Evolutionary conservation across 768 basidiomycete species (phyloP).

Genomic region (Boletus subcaerulescens): DNA sequence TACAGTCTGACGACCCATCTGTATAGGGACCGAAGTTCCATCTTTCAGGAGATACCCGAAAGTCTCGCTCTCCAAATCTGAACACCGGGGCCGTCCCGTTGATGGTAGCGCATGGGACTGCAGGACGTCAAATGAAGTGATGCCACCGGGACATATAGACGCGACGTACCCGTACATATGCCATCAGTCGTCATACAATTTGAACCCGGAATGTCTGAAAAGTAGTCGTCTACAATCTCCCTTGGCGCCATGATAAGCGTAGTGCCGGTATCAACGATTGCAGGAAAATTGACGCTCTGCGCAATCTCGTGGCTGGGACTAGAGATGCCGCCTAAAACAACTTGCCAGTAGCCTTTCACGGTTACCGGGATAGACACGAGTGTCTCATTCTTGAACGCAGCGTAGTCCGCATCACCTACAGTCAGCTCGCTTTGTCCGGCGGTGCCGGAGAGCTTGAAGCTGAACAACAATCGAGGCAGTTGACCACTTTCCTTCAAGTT

Average conservation of each 20-base stretch:
- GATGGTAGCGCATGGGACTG: constrained; percentile 20
- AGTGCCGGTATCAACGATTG: constrained; percentile 35
- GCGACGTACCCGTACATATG: constrained; percentile 31
- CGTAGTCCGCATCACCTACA: constrained; percentile 38
- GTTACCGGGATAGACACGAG: constrained; percentile 37
- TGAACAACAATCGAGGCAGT: constrained; percentile 27
- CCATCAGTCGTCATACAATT: constrained; percentile 5
- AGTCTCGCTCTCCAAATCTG: constrained; percentile 35
- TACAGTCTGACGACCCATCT: constrained; percentile 23
- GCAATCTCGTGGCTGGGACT: not conserved
- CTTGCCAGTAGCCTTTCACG: constrained; percentile 35
- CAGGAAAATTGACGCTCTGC: not conserved
- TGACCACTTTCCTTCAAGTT: constrained; percentile 36
- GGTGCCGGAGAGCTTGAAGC: constrained; percentile 42
- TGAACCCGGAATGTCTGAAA: constrained; percentile 23
- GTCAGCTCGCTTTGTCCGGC: constrained; percentile 13
- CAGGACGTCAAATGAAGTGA: not conserved
- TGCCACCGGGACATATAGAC: not conserved
- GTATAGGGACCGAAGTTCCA: constrained; percentile 39
- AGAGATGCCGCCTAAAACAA: constrained; percentile 16
- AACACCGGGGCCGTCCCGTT: constrained; percentile 23
- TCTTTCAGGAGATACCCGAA: constrained; percentile 28
- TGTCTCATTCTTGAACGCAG: constrained; percentile 45
- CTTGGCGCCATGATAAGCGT: constrained; percentile 21
- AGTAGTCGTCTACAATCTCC: constrained; percentile 22